A percentile compares a stretch with the other conserved stretches of the same genome.
These are phyloP conservation scores for Prunus armeniaca DNA, from an alignment of 306 rosid species.

Conservation along the genomic window DNA sequence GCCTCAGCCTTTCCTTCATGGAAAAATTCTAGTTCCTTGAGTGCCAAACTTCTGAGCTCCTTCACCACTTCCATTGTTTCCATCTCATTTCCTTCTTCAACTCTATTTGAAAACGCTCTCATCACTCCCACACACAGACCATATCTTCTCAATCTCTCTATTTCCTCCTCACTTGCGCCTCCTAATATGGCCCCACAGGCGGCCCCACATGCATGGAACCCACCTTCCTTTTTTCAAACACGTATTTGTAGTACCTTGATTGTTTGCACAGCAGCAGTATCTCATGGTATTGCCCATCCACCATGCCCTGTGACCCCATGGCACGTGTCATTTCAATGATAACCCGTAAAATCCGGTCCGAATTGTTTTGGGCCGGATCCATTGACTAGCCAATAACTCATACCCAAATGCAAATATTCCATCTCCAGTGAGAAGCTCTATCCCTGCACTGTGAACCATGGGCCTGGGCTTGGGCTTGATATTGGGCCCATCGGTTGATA, in stretches of 20 bases:
- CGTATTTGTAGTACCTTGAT: not conserved
- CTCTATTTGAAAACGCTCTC: conserved; percentile 24
- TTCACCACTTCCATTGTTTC: conserved; percentile 20
- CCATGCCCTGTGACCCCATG: conserved; percentile 16
- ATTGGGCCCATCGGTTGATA: conserved; percentile 8
- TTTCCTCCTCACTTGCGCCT: conserved; percentile 60
- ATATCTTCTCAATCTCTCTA: conserved; percentile 37
- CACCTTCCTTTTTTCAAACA: conserved; percentile 45
- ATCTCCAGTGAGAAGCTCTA: too few relatives aligned
- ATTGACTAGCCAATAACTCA: conserved; percentile 40
- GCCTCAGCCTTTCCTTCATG: conserved; percentile 21
- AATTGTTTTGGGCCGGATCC: conserved; percentile 20
- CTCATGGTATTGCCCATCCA: conserved; percentile 19
- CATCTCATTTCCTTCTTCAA: conserved; percentile 11
- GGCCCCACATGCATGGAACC: conserved; percentile 73
- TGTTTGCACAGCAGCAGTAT: not conserved
- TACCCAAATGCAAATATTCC: too few relatives aligned
- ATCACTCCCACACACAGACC: conserved; percentile 35
- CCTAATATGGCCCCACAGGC: conserved; percentile 75
- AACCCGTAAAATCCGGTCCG: conserved; percentile 23
- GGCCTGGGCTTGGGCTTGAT: conserved; percentile 20
- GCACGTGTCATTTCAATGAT: conserved; percentile 34
- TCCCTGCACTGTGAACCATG: conserved; percentile 15
- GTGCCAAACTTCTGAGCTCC: conserved; percentile 36
- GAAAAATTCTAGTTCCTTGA: conserved; percentile 39